These are phyloP conservation scores for Botrytis hyacinthi DNA, from an alignment of 2,329 filamentous ascomycete genomes.

Conservation along the genomic window DNA sequence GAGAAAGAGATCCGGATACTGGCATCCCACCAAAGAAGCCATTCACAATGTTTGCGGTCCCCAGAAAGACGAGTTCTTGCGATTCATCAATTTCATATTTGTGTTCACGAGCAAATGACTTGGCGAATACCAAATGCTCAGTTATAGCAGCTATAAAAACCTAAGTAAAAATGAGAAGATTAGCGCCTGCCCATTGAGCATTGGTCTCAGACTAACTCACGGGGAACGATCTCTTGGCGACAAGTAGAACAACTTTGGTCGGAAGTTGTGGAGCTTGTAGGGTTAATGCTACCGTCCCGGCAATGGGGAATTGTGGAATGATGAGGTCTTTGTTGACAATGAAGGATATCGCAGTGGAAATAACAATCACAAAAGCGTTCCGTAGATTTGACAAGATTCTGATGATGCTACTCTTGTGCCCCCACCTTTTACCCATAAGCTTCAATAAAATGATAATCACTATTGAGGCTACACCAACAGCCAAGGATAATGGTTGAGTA, in stretches of 20 bases:
- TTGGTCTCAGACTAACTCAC: conserved; percentile 23
- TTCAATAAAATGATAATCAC: conserved; percentile 1
- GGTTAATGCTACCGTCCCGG: background rate
- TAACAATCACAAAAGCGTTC: background rate
- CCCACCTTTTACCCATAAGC: conserved; percentile 10
- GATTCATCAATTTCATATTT: conserved; percentile 62
- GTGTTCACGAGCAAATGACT: conserved; percentile 61
- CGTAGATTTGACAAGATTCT: background rate
- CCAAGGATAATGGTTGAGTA: conserved; percentile 7
- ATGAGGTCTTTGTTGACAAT: background rate
- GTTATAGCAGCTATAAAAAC: conserved; percentile 54
- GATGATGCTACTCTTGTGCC: background rate
- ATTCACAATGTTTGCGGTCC: conserved; percentile 61
- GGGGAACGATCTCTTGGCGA: conserved; percentile 45
- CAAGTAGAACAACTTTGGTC: background rate
- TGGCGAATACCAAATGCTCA: conserved; percentile 64
- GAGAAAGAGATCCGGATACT: conserved; percentile 63
- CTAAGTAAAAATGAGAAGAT: background rate
- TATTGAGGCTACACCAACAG: conserved; percentile 1
- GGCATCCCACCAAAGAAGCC: conserved; percentile 64
- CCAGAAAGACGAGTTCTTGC: conserved; percentile 64
- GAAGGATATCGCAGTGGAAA: conserved; percentile 9
- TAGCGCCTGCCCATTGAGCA: background rate
- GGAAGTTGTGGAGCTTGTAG: background rate
- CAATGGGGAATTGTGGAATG: conserved; percentile 2